phyloP scores from a whole-genome alignment of 176 grass and related monocot genomes.

The Oropetium thomaeum region DNA sequence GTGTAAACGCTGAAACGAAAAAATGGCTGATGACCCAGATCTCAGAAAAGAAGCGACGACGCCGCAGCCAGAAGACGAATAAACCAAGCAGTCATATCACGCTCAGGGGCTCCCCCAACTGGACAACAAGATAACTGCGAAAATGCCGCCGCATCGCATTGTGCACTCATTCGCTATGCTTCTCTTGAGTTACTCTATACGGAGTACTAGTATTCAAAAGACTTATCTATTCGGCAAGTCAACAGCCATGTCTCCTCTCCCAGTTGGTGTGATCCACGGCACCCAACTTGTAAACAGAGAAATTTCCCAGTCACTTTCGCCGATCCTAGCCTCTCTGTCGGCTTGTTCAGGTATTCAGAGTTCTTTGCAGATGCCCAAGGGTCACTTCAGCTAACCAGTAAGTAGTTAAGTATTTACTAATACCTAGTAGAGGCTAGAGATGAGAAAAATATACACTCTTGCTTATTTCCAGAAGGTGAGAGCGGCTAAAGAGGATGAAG shows the following conservation, averaged over 20 bases:
- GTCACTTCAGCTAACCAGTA: background rate
- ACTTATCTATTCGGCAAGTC: background rate
- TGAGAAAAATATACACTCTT: background rate
- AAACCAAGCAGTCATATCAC: slow-evolving; percentile 27
- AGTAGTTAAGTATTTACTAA: too few species aligned
- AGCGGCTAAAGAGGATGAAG: background rate
- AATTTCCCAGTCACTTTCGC: background rate
- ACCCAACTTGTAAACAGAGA: background rate
- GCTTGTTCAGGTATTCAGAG: background rate
- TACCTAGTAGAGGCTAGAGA: too few species aligned
- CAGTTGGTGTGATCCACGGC: background rate
- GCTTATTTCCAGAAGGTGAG: background rate
- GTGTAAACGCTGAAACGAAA: slow-evolving; percentile 4
- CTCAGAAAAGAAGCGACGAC: background rate
- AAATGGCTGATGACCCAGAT: slow-evolving; percentile 20
- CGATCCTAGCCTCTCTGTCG: background rate
- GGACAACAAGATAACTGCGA: background rate
- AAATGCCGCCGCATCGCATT: background rate
- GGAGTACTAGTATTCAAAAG: background rate
- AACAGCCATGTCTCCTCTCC: slow-evolving; percentile 29
- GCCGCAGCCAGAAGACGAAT: slow-evolving; percentile 17
- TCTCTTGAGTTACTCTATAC: too few species aligned
- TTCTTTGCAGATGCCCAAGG: background rate
- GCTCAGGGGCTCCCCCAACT: background rate
- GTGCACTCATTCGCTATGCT: background rate